A percentile compares a stretch with the other conserved stretches of the same genome.
phyloP scores from a whole-genome alignment of 75 land plant species.

The Selaginella moellendorffii region DNA sequence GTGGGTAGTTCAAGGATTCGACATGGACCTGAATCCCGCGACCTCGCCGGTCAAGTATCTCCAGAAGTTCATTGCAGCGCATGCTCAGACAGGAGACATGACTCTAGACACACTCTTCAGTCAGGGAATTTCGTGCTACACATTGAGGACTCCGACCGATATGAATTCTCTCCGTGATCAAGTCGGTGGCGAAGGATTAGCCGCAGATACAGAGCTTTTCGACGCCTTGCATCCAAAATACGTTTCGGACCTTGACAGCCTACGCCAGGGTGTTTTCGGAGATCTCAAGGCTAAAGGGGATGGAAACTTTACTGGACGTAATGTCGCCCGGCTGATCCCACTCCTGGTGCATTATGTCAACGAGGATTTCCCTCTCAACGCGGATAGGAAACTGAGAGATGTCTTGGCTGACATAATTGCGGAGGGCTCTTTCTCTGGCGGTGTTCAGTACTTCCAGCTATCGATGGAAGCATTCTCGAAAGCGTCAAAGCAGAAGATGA shows the following conservation, averaged over 20 bases:
- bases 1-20: constrained; percentile 43
- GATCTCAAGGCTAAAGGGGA: constrained; percentile 30
- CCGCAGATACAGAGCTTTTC: constrained; percentile 28
- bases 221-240: constrained; percentile 29
- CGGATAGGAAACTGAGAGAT: constrained; percentile 35
- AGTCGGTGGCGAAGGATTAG: constrained; percentile 32
- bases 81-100: constrained; percentile 34
- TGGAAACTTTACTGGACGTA: constrained; percentile 30
- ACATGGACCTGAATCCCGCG: constrained; percentile 26
- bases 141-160: constrained; percentile 38
- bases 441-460: constrained; percentile 31
- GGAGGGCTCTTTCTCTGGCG: constrained; percentile 37
- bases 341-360: constrained; percentile 40
- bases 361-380: constrained; percentile 36
- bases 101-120: constrained; percentile 35
- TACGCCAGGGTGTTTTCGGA: constrained; percentile 24
- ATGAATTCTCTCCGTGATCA: constrained; percentile 28
- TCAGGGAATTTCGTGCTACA: constrained; percentile 30
- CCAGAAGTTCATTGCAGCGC: constrained; percentile 29
- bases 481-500: constrained; percentile 6
- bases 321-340: constrained; percentile 25
- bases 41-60: constrained; percentile 28
- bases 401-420: constrained; percentile 29
- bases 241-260: constrained; percentile 20
- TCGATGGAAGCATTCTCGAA: constrained; percentile 20